Base-by-base conservation (phyloP, 1,139 yeast genomes). In the Nakaseomyces glabratus region DNA sequence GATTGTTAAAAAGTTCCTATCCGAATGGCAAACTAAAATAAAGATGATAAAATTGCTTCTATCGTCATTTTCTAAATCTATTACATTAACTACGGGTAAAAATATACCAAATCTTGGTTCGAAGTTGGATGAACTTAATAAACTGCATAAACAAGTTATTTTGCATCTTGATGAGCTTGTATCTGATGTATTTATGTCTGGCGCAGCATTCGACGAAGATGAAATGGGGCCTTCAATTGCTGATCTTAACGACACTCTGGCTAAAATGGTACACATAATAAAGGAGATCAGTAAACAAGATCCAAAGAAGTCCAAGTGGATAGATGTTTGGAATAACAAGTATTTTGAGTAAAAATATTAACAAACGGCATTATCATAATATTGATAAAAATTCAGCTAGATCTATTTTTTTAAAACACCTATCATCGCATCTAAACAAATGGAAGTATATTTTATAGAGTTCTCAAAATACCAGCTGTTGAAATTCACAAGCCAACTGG, bases 31-130 rank as follows among this genome's bases (percentile, higher is more conserved):
- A 22, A 61, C 55, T 20, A 76, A 73, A 43, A 58, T 77, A 39
- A 73, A 71, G 43, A 52, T 77, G 45, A 58, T 77, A 14, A 76
- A 70, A 48, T 53, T 77, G 5, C 55, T 79, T 15, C 55, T 76
- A 12, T 57, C 68, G 1, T 73, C 84, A 3, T 63, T 76, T 37
- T 62, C 65, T 32, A 76, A 72, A 48, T 71, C 82, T 1, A 62
- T 52, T 68, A 37, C 81, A 73, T 9, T 52, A 49, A 9, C 55
- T 35, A 28, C 46, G 34, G 34, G 42, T 36, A 37, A 41, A 11
- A 35, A 51, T 1, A 40, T 33, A 5, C 51, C 56, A 14, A 28
- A 45, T 6, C 45, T 47, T 20, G 51, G 52, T 16, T 37, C 42
- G 2, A 35, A 40, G 15, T 38, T 55, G 24, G 60, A 61, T 38